Evolutionary conservation across 2,329 filamentous ascomycete genomes (phyloP), one percentile per base, ranked within the genome.

Genomic region (Stylonectria norvegica): DNA sequence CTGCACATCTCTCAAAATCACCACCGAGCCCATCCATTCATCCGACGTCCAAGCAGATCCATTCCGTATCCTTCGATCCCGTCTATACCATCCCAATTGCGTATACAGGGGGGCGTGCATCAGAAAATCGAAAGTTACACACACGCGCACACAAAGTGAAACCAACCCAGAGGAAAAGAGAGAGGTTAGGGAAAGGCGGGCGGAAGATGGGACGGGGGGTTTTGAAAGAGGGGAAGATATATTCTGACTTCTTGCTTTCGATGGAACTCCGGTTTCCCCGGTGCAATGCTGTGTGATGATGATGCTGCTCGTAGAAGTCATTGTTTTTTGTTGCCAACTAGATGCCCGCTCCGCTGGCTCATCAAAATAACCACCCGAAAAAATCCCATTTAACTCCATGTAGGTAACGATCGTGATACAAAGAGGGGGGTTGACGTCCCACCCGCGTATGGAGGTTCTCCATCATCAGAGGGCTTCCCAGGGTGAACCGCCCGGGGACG

Each of bases 271-370:
- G n/a, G n/a, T n/a, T n/a, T 40, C 28, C 20, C 35, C 22, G 6
- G 38, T 39, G 37, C 35, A 41, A 43, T 45, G 36, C 43, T 42
- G 34, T 31, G 20, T 35, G 22, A n/a, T 10, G 29, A 46, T 45
- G 42, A 34, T 34, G 40, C 31, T 35, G 28, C 32, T 16, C 20
- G 14, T 20, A 29, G 34, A 32, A 20, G 20, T 12, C 34, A 12
- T 33, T 34, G 20, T 38, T 40, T 29, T 38, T 32, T 14, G 9
- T 40, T 36, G 45, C 52, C 53, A 57, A 55, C 48, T 38, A 53
- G 55, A 58, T 57, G 35, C 55, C 55, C 40, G 55, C 53, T 58
- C 55, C 48, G 52, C 53, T 56, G 44, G 46, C 50, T 44, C 31
- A 9, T 41, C 32, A 28, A 35, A 35, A 23, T n/a, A n/a, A 36